Evolutionary conservation across 2,329 filamentous ascomycete genomes (phyloP), one percentile per base, ranked within the genome.

Genomic region (Colletotrichum liaoningense): DNA sequence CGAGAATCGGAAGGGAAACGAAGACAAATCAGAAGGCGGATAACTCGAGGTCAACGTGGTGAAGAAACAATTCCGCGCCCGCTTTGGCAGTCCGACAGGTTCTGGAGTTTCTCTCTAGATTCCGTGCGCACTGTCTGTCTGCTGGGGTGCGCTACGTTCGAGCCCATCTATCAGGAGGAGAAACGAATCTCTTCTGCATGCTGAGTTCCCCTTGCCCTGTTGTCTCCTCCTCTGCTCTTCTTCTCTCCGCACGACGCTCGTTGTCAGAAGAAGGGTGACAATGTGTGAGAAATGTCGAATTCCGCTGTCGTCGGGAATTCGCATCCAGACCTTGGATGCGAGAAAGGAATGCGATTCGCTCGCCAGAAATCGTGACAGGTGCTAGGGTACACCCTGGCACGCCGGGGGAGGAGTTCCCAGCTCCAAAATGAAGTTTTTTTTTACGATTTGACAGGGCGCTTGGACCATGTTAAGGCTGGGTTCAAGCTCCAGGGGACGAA

Each of bases 401-500:
- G 30, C 35, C 46, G 35, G 63, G 55, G 63, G 63, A 57, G 30
- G 42, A 26, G 60, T 55, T 66, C 62, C 59, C 35, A 54, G n/a
- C 52, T 49, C 49, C 42, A 49, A 55, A 64, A 64, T 73, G 58
- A 42, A 58, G 59, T 26, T 63, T 71, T 59, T 60, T 33, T 35
- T 35, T 35, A 54, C 73, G 73, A 74, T 73, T 73, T 75, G 73
- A 75, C 73, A 75, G 73, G 73, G 69, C 73, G 66, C 73, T 74
- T 67, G 67, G 73, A 24, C 73, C 67, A 74, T 35, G 24, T 63
- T 72, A 74, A 68, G 72, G 72, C 69, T 74, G 63, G 67, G 69
- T 38, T 72, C 26, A 71, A 30, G 35, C 33, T 56, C 60, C 67
- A 65, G 67, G 62, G 67, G 70, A 30, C 38, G 30, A 64, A 56